These are phyloP conservation scores for Rosa multiflora DNA, from an alignment of 306 rosid genomes.

Conservation along the genomic window DNA sequence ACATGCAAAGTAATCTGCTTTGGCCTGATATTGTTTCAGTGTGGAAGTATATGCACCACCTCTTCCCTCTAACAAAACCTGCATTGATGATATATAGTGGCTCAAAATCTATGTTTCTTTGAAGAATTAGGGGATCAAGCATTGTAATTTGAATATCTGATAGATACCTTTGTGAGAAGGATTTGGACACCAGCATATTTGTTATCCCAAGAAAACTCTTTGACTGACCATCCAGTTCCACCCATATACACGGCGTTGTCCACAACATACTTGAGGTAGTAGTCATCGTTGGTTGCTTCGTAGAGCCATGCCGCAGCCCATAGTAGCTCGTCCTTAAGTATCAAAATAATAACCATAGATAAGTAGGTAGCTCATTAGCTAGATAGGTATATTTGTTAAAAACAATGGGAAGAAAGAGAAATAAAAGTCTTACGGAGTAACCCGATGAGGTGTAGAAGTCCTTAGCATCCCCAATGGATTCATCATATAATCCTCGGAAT, in stretches of 20 bases:
- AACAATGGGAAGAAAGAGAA: neutral
- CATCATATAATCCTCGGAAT: slow-evolving; percentile 72
- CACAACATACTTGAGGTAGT: slow-evolving; percentile 72
- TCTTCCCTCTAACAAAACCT: slow-evolving; percentile 68
- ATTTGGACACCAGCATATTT: slow-evolving; percentile 84
- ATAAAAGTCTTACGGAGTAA: slow-evolving; percentile 48
- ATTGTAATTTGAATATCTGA: neutral
- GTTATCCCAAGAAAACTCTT: slow-evolving; percentile 92
- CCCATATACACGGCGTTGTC: slow-evolving; percentile 76
- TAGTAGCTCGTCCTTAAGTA: slow-evolving; percentile 70
- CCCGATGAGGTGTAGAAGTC: slow-evolving; percentile 76
- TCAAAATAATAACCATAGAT: neutral
- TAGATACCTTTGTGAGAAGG: slow-evolving; percentile 70
- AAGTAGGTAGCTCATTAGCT: neutral
- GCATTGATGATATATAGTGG: neutral
- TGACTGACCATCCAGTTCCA: slow-evolving; percentile 86
- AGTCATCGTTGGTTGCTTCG: slow-evolving; percentile 63
- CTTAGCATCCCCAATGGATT: slow-evolving; percentile 50
- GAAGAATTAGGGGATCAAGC: neutral
- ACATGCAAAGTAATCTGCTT: slow-evolving; percentile 80
- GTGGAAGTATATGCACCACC: slow-evolving; percentile 56
- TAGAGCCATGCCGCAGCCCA: slow-evolving; percentile 93
- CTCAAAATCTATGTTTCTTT: neutral
- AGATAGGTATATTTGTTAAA: neutral
- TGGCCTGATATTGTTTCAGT: slow-evolving; percentile 80